Evolutionary conservation across 345 rosid species (phyloP), one percentile per base, ranked within the genome.

Genomic region (Melaleuca alternifolia): DNA sequence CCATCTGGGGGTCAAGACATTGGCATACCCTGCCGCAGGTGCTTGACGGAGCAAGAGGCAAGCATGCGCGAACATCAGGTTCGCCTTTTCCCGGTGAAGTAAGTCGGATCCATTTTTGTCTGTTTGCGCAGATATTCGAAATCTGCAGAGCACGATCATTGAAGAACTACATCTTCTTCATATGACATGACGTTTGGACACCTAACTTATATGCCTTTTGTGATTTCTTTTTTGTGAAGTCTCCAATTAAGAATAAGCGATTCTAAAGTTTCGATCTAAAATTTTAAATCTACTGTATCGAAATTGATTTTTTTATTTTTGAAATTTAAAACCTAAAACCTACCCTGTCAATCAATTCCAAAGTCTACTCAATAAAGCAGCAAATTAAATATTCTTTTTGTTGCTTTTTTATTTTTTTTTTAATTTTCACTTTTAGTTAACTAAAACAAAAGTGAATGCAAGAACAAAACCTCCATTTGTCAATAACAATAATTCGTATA

Each of bases 91-190:
- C 77, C 41, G 41, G 41, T 4, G 41, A 41, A 41, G 4, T 3
- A 62, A 62, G 44, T 30, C 76, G 33, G 10, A 62, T 8, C 46
- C 0, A 2, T 65, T 65, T 46, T 33, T 24, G 6, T 65, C 46
- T 0, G 24, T 16, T 46, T 0, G 77, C 0, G 11, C 44, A 30
- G 44, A 62, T 4, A 44, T 30, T 62, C 44, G 23, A 65, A 65
- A 30, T 30, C 44, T 65, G 30, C 79, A 4, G 23, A 0, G 46
- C 0, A 8, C 23, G 46, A 46, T 65, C 59, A 21, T 9, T 54
- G 24, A 33, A 33, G 76, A 33, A 15, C 16, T 71, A 33, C 24
- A 12, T 33, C 0, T 33, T 71, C 79, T 33, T 65, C 46, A 20
- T 23, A 65, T 33, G 33, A 0, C 79, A 65, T 9, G 12, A 9